These are phyloP conservation scores for Cryphonectria radicalis DNA, from an alignment of 2,329 filamentous ascomycete genomes.

Conservation along the genomic window DNA sequence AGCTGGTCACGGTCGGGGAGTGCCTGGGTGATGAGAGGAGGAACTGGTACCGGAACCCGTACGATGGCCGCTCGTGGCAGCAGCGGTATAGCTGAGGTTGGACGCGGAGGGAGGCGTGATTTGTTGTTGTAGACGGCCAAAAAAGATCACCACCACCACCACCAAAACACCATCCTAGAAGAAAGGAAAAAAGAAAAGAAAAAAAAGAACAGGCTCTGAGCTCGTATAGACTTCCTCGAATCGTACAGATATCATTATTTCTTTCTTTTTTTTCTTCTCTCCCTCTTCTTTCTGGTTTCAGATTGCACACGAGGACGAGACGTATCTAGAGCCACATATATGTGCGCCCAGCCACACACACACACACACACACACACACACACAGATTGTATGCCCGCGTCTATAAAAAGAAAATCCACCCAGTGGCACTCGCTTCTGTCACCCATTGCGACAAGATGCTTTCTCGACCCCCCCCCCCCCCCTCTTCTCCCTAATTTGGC, in stretches of 20 bases:
- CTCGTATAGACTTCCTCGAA: background rate
- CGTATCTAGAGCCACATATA: background rate
- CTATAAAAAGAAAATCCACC: background rate
- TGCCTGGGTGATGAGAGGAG: conserved; percentile 56
- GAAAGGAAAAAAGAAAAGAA: background rate
- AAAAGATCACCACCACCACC: background rate
- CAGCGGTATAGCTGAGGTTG: background rate
- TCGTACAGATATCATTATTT: conserved; percentile 5
- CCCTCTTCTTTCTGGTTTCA: background rate
- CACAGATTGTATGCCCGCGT: background rate
- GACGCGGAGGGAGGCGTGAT: background rate
- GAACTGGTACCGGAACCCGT: conserved; percentile 55
- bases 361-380: background rate
- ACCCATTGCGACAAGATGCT: background rate
- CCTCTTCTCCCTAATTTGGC: background rate
- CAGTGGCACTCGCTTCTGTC: background rate
- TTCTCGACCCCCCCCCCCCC: background rate
- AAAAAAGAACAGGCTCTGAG: background rate
- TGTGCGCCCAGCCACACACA: background rate
- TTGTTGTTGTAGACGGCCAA: background rate
- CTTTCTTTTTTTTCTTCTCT: background rate
- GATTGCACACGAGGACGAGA: background rate
- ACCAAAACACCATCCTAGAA: background rate
- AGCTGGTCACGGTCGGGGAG: conserved; percentile 57
- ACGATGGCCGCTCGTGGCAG: conserved; percentile 17